phyloP scores from a whole-genome alignment of 139 green algal species.

The Spirogloea muscicola region DNA sequence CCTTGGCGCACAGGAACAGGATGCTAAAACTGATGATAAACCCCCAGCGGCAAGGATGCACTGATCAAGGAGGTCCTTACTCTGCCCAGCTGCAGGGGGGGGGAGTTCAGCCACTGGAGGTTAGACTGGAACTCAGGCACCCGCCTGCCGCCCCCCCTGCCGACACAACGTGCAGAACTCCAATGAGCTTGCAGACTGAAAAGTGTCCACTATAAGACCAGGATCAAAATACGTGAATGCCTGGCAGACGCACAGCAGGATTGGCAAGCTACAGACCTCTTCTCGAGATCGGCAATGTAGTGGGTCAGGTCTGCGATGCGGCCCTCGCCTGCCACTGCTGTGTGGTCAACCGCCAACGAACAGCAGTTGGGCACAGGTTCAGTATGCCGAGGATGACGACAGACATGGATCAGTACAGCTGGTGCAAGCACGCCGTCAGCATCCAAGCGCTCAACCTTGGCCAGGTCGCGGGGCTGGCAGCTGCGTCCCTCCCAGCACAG shows the following conservation, averaged over 20 bases:
- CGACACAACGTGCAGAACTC: no score
- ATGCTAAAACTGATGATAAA: background rate
- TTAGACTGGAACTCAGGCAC: slow-evolving; percentile 66
- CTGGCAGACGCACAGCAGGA: background rate
- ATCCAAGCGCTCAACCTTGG: background rate
- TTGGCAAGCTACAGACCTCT: slow-evolving; percentile 7
- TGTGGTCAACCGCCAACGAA: background rate
- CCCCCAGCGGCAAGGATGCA: background rate
- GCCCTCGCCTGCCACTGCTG: slow-evolving; percentile 2
- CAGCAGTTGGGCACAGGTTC: background rate
- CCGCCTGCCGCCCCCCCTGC: slow-evolving; percentile 49
- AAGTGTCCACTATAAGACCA: no score
- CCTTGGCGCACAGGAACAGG: background rate
- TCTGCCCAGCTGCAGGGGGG: slow-evolving; percentile 45
- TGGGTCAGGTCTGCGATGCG: slow-evolving; percentile 62
- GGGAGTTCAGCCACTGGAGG: slow-evolving; percentile 62
- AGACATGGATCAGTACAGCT: background rate
- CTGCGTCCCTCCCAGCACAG: slow-evolving; percentile 51
- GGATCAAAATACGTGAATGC: background rate
- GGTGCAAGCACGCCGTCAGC: background rate
- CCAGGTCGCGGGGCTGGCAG: background rate
- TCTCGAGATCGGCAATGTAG: slow-evolving; percentile 66
- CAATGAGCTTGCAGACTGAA: no score
- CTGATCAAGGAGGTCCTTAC: background rate
- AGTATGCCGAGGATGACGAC: background rate